Conservation (phyloP, 1,139 yeast genomes). For the Geotrichum aggregatum region DNA sequence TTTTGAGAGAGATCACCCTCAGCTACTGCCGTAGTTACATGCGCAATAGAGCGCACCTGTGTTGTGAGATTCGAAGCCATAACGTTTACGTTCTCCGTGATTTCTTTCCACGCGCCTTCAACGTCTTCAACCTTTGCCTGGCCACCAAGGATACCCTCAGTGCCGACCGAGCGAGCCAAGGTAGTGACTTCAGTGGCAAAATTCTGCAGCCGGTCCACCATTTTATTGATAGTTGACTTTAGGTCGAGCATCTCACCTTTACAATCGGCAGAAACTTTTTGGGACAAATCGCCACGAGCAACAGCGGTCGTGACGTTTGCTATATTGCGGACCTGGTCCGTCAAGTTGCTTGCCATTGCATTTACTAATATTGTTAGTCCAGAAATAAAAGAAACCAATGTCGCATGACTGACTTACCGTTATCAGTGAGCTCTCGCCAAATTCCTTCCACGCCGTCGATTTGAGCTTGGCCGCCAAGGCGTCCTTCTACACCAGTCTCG, state of each 20-base stretch:
- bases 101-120: constrained; percentile 91
- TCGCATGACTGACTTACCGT: constrained; percentile 43
- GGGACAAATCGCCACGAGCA: constrained; percentile 82
- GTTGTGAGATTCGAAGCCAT: constrained; percentile 88
- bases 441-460: constrained; percentile 82
- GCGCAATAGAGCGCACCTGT: constrained; percentile 85
- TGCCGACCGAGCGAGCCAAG: constrained; percentile 82
- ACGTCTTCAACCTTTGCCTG: constrained; percentile 90
- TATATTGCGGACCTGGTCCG: constrained; percentile 83
- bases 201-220: constrained; percentile 84
- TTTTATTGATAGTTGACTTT: constrained; percentile 73
- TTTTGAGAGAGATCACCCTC: constrained; percentile 86
- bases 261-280: constrained; percentile 84
- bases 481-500: constrained; percentile 85
- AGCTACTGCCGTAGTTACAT: constrained; percentile 89
- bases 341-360: constrained; percentile 84
- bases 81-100: constrained; percentile 80
- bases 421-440: constrained; percentile 85
- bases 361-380: constrained; percentile 56
- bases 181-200: constrained; percentile 89
- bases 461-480: constrained; percentile 82
- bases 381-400: background rate
- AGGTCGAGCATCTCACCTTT: constrained; percentile 81
- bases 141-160: constrained; percentile 84
- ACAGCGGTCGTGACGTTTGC: constrained; percentile 91